A percentile compares a stretch with the other conserved stretches of the same genome.
These are phyloP conservation scores for Talaromyces sp. DNA, from an alignment of 2,329 filamentous ascomycete species.

Conservation along the genomic window DNA sequence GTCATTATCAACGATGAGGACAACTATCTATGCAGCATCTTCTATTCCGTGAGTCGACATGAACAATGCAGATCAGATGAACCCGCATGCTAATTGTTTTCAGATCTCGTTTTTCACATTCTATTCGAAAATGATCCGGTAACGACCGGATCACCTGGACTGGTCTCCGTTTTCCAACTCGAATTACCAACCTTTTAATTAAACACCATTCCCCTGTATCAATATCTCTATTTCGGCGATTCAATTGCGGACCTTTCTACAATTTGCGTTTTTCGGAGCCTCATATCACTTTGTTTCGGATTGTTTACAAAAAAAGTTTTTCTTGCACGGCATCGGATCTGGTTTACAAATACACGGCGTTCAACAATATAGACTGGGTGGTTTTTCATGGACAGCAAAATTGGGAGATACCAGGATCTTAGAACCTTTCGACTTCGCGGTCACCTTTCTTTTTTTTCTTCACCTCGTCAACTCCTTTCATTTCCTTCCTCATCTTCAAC, in stretches of 20 bases:
- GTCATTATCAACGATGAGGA: neutral
- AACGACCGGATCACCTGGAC: neutral
- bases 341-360: slow-evolving; percentile 28
- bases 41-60: neutral
- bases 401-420: slow-evolving; percentile 39
- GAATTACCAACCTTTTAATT: slow-evolving; percentile 9
- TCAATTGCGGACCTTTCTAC: slow-evolving; percentile 7
- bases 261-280: slow-evolving; percentile 14
- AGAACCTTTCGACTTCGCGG: slow-evolving; percentile 39
- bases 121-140: slow-evolving; percentile 1
- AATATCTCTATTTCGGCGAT: neutral
- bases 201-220: slow-evolving; percentile 2
- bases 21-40: neutral
- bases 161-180: neutral
- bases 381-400: slow-evolving; percentile 19
- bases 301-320: slow-evolving; percentile 13
- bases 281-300: slow-evolving; percentile 5
- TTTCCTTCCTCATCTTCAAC: slow-evolving; percentile 11
- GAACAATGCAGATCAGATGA: neutral
- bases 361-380: slow-evolving; percentile 36
- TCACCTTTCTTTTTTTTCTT: slow-evolving; percentile 21
- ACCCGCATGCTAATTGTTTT: neutral
- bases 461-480: slow-evolving; percentile 3
- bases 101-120: slow-evolving; percentile 1
- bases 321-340: slow-evolving; percentile 16